Evolutionary conservation across 78 protist species (phyloP).

Genomic region (Speleostelium caveatum): DNA sequence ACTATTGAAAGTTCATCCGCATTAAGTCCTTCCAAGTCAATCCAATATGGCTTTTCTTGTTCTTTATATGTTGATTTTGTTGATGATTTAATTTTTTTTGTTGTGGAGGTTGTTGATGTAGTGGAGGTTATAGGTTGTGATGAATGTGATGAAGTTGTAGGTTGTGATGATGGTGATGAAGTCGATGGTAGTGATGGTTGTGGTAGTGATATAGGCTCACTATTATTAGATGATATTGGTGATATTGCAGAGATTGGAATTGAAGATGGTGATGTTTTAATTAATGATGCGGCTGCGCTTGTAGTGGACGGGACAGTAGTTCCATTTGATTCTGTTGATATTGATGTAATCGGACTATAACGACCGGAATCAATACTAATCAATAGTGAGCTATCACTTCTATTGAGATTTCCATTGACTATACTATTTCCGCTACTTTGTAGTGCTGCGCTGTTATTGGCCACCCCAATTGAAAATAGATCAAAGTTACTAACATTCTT

Average conservation of each 20-base stretch:
- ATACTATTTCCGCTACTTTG: background rate
- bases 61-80: background rate
- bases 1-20: conserved; percentile 16
- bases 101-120: background rate
- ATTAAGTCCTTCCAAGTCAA: conserved; percentile 48
- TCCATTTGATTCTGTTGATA: no score
- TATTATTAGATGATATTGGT: background rate
- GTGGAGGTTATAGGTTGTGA: background rate
- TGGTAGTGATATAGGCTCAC: no score
- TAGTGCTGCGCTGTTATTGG: background rate
- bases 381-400: background rate
- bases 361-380: background rate
- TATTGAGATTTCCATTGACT: background rate
- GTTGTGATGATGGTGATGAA: background rate
- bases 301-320: background rate
- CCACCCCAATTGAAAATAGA: no score
- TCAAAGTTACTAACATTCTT: background rate
- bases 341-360: no score
- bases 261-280: background rate
- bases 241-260: background rate
- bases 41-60: conserved; percentile 1
- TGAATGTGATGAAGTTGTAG: background rate
- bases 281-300: background rate
- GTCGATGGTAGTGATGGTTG: background rate
- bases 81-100: background rate